Conservation (phyloP, 2,329 filamentous ascomycete species). For the Trichoderma guizhouense region DNA sequence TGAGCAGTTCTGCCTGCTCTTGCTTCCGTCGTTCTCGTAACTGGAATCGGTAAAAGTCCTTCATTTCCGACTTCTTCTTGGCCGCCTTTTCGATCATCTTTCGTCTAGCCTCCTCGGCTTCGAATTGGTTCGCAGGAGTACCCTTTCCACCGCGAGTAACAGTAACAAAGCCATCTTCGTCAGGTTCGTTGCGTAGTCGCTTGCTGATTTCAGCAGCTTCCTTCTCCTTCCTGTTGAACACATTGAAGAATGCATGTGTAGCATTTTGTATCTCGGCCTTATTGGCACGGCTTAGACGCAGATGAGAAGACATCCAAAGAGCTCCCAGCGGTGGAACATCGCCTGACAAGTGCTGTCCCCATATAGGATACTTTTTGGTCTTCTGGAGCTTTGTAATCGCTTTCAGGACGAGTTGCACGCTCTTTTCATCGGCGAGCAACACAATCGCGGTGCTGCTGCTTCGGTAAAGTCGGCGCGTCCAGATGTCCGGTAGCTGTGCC, state of each 20-base stretch:
- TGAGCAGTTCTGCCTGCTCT: slow-evolving; percentile 64
- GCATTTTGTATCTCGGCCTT: slow-evolving; percentile 63
- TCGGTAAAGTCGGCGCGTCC: slow-evolving; percentile 66
- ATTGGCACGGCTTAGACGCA: slow-evolving; percentile 68
- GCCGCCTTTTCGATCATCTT: slow-evolving; percentile 62
- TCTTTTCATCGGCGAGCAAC: slow-evolving; percentile 77
- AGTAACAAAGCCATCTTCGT: slow-evolving; percentile 94
- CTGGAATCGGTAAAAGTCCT: slow-evolving; percentile 84
- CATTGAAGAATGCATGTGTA: slow-evolving; percentile 81
- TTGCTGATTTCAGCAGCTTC: slow-evolving; percentile 60
- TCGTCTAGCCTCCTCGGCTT: slow-evolving; percentile 58
- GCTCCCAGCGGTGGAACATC: slow-evolving; percentile 57
- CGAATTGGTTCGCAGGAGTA: slow-evolving; percentile 71
- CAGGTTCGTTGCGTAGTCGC: slow-evolving; percentile 71
- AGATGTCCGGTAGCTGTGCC: slow-evolving; percentile 64
- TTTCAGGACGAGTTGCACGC: slow-evolving; percentile 72
- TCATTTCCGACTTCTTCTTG: slow-evolving; percentile 60
- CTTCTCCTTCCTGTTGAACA: slow-evolving; percentile 70
- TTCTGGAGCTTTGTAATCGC: slow-evolving; percentile 62
- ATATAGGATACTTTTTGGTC: slow-evolving; percentile 60
- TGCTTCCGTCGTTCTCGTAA: slow-evolving; percentile 74
- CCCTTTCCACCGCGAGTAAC: slow-evolving; percentile 75
- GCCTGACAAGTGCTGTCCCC: slow-evolving; percentile 62
- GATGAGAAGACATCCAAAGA: slow-evolving; percentile 61
- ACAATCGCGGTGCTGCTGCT: slow-evolving; percentile 80